Evolutionary conservation across 495 filamentous ascomycete species (phyloP).

Genomic region (Aspergillus hancockii): DNA sequence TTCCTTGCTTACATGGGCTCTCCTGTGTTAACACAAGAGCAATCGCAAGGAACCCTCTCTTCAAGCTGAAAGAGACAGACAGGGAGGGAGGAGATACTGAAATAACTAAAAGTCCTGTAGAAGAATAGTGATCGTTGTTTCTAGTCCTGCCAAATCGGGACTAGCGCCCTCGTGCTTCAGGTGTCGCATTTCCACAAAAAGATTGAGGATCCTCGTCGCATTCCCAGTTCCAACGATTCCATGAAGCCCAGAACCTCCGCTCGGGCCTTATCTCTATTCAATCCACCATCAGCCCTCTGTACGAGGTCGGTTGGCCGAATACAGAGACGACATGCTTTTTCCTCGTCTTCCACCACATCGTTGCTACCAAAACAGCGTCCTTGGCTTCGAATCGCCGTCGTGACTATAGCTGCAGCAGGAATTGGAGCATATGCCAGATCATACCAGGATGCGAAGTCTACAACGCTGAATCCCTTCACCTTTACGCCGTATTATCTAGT

Average conservation of each 20-base stretch:
- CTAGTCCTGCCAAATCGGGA: slow-evolving; percentile 26
- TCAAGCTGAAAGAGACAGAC: slow-evolving; percentile 9
- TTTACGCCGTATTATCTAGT: slow-evolving; percentile 71
- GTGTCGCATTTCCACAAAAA: background rate
- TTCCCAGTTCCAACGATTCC: slow-evolving; percentile 7
- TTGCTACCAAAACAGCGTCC: slow-evolving; percentile 29
- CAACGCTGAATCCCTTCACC: slow-evolving; percentile 50
- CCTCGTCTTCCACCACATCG: slow-evolving; percentile 22
- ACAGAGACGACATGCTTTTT: slow-evolving; percentile 24
- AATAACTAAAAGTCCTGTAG: slow-evolving; percentile 5
- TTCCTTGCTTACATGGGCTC: background rate
- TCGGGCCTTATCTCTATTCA: slow-evolving; percentile 16
- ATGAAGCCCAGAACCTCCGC: slow-evolving; percentile 31
- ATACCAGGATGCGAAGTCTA: slow-evolving; percentile 28
- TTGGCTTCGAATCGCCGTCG: slow-evolving; percentile 38
- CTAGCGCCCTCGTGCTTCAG: slow-evolving; percentile 16
- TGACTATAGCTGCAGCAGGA: slow-evolving; percentile 37
- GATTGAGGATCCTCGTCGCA: background rate
- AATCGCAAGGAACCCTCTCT: background rate
- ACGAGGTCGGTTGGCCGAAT: slow-evolving; percentile 13
- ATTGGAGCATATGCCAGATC: slow-evolving; percentile 41
- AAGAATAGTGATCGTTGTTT: slow-evolving; percentile 15
- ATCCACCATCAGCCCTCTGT: slow-evolving; percentile 13
- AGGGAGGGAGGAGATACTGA: slow-evolving; percentile 7
- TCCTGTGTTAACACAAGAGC: background rate